Conservation (phyloP, 352 stramenopile species). For the Globisporangium takayamanum region DNA sequence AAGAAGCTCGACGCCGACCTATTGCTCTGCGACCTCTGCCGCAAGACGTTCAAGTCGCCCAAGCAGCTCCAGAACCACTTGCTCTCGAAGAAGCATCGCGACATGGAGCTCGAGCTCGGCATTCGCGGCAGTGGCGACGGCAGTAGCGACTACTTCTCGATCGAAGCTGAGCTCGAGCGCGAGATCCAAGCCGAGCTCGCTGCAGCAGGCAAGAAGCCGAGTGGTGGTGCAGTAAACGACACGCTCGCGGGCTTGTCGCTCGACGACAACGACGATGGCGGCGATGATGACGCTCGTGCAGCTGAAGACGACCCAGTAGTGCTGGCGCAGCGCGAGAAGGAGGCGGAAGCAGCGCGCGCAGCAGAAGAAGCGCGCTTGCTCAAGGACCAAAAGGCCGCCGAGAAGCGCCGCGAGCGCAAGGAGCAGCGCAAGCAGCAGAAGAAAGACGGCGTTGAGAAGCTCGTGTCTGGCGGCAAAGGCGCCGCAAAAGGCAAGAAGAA, state of each 20-base stretch:
- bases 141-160: conserved; percentile 32
- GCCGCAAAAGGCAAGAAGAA: conserved; percentile 27
- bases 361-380: conserved; percentile 49
- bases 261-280: neutral
- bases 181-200: conserved; percentile 53
- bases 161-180: conserved; percentile 60
- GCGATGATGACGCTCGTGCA: neutral
- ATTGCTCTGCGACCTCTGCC: conserved; percentile 72
- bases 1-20: conserved; percentile 67
- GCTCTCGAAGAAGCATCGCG: conserved; percentile 74
- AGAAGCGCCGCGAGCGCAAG: conserved; percentile 77
- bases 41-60: conserved; percentile 77
- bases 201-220: conserved; percentile 23
- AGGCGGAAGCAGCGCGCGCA: conserved; percentile 32
- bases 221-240: neutral
- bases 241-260: neutral
- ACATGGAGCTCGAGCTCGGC: conserved; percentile 69
- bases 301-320: conserved; percentile 7
- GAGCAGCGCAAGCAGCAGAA: conserved; percentile 77
- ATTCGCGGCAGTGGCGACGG: conserved; percentile 17
- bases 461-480: conserved; percentile 42
- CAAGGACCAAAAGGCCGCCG: conserved; percentile 72
- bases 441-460: conserved; percentile 72
- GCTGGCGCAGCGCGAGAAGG: conserved; percentile 23
- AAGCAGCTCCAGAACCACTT: conserved; percentile 83